Evolutionary conservation across 139 green algal species (phyloP), one percentile per base, ranked within the genome.

Genomic region (Volvox reticuliferus): DNA sequence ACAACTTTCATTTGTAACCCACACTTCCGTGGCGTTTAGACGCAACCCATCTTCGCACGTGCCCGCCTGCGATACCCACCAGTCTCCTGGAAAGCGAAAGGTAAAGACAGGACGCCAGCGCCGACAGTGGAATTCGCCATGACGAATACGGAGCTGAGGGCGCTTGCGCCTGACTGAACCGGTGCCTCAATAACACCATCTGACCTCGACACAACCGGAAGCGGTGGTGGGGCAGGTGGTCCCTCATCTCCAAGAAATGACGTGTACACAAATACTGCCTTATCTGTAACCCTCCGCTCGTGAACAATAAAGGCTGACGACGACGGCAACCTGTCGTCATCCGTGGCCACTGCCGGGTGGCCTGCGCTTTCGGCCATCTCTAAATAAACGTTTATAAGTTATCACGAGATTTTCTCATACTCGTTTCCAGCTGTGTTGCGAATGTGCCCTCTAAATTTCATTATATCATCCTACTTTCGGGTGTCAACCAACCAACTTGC

Each of bases 81-180:
- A 71, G 95, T 94, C 5, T 92, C 93, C 0, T 89, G 84, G 68
- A 98, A 98, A 0, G 96, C 96, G 81, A 95, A 97, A 0, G 96
- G 96, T n/a, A 98, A 85, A 0, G 93, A 95, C 65, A 98, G 91
- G 50, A 98, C 95, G 0, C 96, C 96, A 5, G 96, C 96, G 5
- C 96, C 96, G 0, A 98, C 95, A 0, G 93, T 95, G 17, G 82
- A 94, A 88, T 96, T 97, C 77, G 86, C 86, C 86, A 90, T 90
- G 9, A 90, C 86, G 30, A 90, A 90, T 1, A 93, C 63, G 21
- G 69, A 86, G 24, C 55, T 86, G 0, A 78, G 16, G 21, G 87
- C 75, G 55, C 55, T 68, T 37, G 62, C n/a, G 26, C 87, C 87
- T 18, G 68, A 33, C 12, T 12, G 35, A 33, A 26, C 33, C 17